Evolutionary conservation across 352 stramenopile genomes (phyloP), one percentile per base, ranked within the genome.

Genomic region (Phytopythium boreale): DNA sequence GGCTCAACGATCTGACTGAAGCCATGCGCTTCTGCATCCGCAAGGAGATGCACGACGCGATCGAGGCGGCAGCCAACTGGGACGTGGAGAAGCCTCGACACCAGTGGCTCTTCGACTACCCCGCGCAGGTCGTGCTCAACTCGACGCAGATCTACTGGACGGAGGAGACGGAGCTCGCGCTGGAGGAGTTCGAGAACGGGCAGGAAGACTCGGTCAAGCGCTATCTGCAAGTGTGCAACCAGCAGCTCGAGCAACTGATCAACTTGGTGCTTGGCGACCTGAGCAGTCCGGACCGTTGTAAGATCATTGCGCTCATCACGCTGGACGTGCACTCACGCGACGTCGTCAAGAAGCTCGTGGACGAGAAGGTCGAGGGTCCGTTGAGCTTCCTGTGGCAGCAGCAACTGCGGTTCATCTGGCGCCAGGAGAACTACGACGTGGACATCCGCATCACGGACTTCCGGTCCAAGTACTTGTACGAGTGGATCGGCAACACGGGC

Each of bases 71-170:
- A 6, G 87, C 87, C 1, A 95, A 95, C 62, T 96, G 86, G 95
- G 97, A 99, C 51, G 93, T 98, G 17, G 96, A 98, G 66, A 97
- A 98, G 49, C 96, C 97, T 43, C 84, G 97, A 9, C 96, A 99
- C 49, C 90, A 98, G 61, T 99, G 97, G 97, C 77, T 99, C 3
- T 99, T 99, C 69, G 90, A 98, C 66, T 99, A 98, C 74, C 96
- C 96, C 20, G 86, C 89, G 2, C 90, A 97, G 56, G 88, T 96
- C 20, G 87, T 95, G 37, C 66, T 97, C 11, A 94, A 93, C 57
- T 84, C 84, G 3, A 94, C 88, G 44, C 87, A 94, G 59, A 95
- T 96, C 43, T 98, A 98, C 69, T 99, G 96, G 96, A 98, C 95
- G 0, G 96, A 99, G 64, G 95, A 98, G 76, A 98, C 96, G 2